Evolutionary conservation across 2,329 filamentous ascomycete genomes (phyloP), one percentile per base, ranked within the genome.

Genomic region (Colletotrichum lentis): DNA sequence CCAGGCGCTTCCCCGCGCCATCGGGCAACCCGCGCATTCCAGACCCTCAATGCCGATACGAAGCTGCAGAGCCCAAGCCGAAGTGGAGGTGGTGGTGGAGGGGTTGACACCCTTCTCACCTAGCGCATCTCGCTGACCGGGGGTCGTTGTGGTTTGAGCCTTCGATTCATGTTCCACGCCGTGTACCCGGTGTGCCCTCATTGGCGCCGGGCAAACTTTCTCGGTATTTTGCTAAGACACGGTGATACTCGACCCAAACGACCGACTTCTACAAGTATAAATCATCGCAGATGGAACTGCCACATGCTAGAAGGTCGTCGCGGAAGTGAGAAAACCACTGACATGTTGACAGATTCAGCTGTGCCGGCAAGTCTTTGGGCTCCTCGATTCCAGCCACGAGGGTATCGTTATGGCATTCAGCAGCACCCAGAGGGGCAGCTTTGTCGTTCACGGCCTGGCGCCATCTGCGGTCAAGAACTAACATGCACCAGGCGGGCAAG

Each of bases 1-100:
- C 27, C 27, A 31, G 59, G 47, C 35, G 35, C 52, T 39, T 6
- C 50, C 62, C 65, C 65, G 65, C 65, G 43, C 61, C 24, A 59
- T 68, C 41, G 6, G 39, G n/a, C n/a, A 39, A 27, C 43, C 41
- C 31, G 22, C 52, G 12, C 55, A 57, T 14, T 24, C 37, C 43
- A 52, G 35, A n/a, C 18, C 58, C 62, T 61, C 62, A 56, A 50
- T 65, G 62, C 66, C 50, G 62, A 65, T 69, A 56, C 66, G 66
- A 69, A 56, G 66, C 62, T 60, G 55, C 56, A 61, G 66, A 65
- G 61, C 37, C 50, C 20, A 59, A 37, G 31, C 62, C 61, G 39
- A 20, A 31, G 65, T 65, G 55, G 65, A 52, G 31, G 49, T 31
- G 27, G 2, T 16, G 52, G 44, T 39, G 47, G 53, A 59, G 22